Evolutionary conservation across 306 rosid species (phyloP).

Genomic region (Quercus alba): DNA sequence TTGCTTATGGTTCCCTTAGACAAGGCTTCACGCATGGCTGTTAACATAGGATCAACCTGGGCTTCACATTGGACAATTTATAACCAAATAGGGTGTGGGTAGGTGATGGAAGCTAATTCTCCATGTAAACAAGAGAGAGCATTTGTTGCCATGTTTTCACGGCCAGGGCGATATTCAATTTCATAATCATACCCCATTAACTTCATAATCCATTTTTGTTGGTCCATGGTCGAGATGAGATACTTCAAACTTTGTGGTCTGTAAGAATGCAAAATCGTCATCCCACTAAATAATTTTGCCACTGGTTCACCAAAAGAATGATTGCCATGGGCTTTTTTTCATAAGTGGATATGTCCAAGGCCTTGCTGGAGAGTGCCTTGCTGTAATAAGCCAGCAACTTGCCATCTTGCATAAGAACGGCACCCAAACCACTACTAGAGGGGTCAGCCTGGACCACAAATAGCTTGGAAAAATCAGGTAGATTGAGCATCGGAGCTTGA

Average conservation of each 20-base stretch:
- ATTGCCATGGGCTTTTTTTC: background rate
- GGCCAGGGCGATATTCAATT: background rate
- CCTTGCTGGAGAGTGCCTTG: background rate
- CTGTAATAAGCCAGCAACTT: background rate
- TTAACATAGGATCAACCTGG: background rate
- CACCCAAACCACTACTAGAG: background rate
- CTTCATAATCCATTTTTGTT: background rate
- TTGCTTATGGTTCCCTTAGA: too few relatives aligned
- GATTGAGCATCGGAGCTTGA: background rate
- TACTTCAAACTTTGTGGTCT: background rate
- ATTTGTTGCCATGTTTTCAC: background rate
- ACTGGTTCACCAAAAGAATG: background rate
- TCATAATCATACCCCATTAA: background rate
- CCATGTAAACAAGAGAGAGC: background rate
- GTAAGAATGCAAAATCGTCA: background rate
- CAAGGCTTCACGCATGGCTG: too few relatives aligned
- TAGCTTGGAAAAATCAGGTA: background rate
- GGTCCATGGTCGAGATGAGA: background rate
- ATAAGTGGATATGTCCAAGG: background rate
- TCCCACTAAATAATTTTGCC: conserved; percentile 3
- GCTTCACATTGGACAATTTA: background rate
- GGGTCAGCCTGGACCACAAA: background rate
- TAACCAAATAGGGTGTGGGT: background rate
- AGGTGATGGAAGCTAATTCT: background rate
- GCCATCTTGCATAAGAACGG: background rate